Base-by-base conservation (phyloP, 1,284 basidiomycete species). In the Ganoderma resinaceum region DNA sequence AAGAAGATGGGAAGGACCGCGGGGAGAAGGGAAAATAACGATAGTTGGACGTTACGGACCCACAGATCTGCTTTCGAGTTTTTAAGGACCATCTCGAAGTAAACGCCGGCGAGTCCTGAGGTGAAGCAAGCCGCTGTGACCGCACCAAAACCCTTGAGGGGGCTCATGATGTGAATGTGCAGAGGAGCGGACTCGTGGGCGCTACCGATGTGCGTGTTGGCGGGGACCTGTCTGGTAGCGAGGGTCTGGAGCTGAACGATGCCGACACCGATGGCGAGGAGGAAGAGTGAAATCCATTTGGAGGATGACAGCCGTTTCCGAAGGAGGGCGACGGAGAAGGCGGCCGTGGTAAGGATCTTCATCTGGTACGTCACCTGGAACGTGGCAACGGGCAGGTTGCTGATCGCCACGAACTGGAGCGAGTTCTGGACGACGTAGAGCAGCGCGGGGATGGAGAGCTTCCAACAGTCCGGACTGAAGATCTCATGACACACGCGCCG, bases 21-120 rank as follows among this genome's bases (percentile, higher is more conserved):
- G 1, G 97, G 97, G 58, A 97, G 83, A 58, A 99, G 86, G 33
- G 95, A 97, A 83, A 98, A 99, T 68, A 96, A 86, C 31, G 96
- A 98, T 16, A 99, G 88, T 79, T 99, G 97, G 62, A 98, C 94
- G 81, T 99, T 99, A 75, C 97, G 92, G 66, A 97, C 92, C 97
- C 97, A 98, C 8, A 99, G 87, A 80, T 98, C 96, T 23, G 90
- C 89, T 73, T 90, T 89, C 12, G 94, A 95, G 74, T 90, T 92
- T 82, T 99, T 99, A 77, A 99, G 86, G 23, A 99, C 95, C 91
- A 97, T 96, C 83, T 99, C 97, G 76, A 99, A 98, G 83, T 99
- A 99, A 35, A 98, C 97, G 16, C 97, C 97, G 0, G 97, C 97
- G n/a, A 99, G 89, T 42, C 97, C 97, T 0, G 96, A 98, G 0